These are phyloP conservation scores for Alternaria ventricosa DNA, from an alignment of 2,329 filamentous ascomycete species.

Conservation along the genomic window DNA sequence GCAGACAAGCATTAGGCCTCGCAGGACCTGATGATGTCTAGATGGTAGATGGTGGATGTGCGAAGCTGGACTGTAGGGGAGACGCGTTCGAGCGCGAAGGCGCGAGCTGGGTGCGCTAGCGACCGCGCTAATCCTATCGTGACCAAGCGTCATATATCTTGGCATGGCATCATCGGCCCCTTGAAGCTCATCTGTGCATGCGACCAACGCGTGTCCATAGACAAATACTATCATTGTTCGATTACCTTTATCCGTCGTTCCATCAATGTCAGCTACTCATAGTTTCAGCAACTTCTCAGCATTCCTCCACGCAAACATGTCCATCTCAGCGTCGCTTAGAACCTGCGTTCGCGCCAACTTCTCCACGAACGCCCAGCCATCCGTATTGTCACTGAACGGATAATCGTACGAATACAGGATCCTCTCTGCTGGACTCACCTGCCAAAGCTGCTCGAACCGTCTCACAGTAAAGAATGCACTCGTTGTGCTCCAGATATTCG, in stretches of 20 bases:
- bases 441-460: neutral
- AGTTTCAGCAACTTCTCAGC: neutral
- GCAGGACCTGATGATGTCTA: conserved; percentile 63
- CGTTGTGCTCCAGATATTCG: neutral
- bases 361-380: neutral
- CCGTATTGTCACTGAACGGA: neutral
- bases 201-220: neutral
- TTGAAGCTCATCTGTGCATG: neutral
- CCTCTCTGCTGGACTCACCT: neutral
- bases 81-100: neutral
- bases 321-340: neutral
- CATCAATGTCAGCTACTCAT: neutral
- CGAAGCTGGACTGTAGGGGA: neutral
- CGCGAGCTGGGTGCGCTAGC: neutral
- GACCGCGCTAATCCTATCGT: neutral
- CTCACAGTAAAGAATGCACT: neutral
- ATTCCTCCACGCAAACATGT: neutral
- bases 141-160: neutral
- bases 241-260: neutral
- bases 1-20: conserved; percentile 70
- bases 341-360: neutral
- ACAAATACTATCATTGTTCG: neutral
- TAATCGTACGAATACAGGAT: neutral
- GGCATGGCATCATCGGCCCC: neutral
- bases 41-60: neutral